Evolutionary conservation across 192 early-diverging fungal genomes (phyloP).

Genomic region (Entomortierella beljakovae): DNA sequence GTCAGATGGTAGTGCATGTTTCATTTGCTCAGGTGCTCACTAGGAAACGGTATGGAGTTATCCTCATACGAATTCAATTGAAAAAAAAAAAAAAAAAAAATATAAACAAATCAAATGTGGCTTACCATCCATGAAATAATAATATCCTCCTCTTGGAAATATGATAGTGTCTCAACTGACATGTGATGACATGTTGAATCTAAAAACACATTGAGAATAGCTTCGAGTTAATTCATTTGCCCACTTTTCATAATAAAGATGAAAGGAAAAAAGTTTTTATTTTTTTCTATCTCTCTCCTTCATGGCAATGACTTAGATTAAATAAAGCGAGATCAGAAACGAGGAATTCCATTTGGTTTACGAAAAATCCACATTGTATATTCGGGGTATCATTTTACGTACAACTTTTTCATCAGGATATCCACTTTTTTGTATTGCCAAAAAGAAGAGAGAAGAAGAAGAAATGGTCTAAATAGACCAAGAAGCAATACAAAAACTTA

Average conservation of each 20-base stretch:
- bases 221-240: too few relatives aligned
- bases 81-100: not conserved
- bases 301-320: too few relatives aligned
- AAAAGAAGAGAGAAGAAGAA: not conserved
- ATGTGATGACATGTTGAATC: too few relatives aligned
- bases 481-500: slow-evolving; percentile 18
- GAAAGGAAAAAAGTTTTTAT: too few relatives aligned
- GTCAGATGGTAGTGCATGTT: slow-evolving; percentile 60
- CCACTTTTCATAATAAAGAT: too few relatives aligned
- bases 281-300: too few relatives aligned
- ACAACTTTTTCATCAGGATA: slow-evolving; percentile 56
- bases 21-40: slow-evolving; percentile 58
- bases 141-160: too few relatives aligned
- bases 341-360: slow-evolving; percentile 59
- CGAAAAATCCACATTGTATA: slow-evolving; percentile 53
- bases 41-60: slow-evolving; percentile 56
- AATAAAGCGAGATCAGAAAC: slow-evolving; percentile 57
- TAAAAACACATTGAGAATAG: too few relatives aligned
- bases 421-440: slow-evolving; percentile 2
- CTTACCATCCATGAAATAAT: not conserved
- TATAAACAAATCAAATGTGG: not conserved
- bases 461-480: not conserved
- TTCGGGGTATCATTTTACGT: slow-evolving; percentile 59
- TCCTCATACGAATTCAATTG: slow-evolving; percentile 53
- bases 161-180: too few relatives aligned